phyloP scores from a whole-genome alignment of 306 rosid species.

The Canavalia ensiformis region DNA sequence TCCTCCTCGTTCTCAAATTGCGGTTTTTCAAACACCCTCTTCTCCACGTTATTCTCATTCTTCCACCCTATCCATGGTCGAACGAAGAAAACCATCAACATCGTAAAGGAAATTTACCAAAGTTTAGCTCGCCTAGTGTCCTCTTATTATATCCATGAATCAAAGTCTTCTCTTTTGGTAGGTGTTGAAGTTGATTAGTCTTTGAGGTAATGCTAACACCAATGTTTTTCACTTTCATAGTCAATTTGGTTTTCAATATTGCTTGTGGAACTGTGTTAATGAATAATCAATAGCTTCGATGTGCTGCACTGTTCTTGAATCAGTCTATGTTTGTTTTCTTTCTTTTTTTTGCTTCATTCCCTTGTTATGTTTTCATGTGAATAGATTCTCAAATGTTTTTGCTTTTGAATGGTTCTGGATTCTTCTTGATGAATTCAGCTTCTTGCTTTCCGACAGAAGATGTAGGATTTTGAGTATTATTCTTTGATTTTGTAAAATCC shows the following conservation, averaged over 20 bases:
- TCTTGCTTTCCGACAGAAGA: not conserved
- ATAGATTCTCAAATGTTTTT: not conserved
- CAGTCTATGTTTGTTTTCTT: not conserved
- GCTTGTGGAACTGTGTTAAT: not conserved
- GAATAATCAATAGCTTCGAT: not conserved
- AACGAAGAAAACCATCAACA: not conserved
- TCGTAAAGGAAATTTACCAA: not conserved
- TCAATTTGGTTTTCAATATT: not conserved
- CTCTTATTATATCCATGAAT: not conserved
- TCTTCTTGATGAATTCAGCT: conserved; percentile 13
- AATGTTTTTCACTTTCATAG: not conserved
- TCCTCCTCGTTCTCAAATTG: not conserved
- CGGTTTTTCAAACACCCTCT: conserved; percentile 23
- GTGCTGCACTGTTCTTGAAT: not conserved
- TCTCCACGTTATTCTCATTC: not conserved
- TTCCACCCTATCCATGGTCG: not conserved
- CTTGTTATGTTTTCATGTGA: not conserved
- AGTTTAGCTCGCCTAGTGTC: conserved; percentile 6
- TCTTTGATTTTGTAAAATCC: not conserved
- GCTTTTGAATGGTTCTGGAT: not conserved
- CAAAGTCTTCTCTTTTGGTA: conserved; percentile 37
- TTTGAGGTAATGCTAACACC: conserved; percentile 30
- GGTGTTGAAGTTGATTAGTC: conserved; percentile 30
- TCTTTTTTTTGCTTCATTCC: no score
- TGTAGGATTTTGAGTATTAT: not conserved